A percentile compares a stretch with the other conserved stretches of the same genome.
Conservation (phyloP, 345 rosid species). For the Eucalyptus viminalis region DNA sequence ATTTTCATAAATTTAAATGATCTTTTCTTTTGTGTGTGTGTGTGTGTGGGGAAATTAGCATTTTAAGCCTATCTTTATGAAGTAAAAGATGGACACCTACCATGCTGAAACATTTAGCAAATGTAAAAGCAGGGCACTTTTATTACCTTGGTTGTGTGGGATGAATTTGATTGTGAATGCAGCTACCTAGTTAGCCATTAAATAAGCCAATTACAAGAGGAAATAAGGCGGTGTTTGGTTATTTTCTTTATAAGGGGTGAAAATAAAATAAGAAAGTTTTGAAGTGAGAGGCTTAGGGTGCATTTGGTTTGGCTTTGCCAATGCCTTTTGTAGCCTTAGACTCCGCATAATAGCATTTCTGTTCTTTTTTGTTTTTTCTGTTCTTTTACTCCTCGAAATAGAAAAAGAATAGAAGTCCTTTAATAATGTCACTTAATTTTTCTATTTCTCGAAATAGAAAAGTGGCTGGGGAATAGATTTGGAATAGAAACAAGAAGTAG, state of each 20-base stretch:
- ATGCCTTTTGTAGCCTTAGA: too few species aligned
- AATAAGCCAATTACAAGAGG: neutral
- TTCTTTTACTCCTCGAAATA: too few species aligned
- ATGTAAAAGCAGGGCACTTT: neutral
- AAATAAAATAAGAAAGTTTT: too few species aligned
- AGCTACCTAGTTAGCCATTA: neutral
- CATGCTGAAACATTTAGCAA: neutral
- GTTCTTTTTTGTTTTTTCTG: accelerated
- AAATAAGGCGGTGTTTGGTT: neutral
- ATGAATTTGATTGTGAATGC: too few species aligned
- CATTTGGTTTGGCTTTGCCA: too few species aligned
- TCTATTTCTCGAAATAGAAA: accelerated
- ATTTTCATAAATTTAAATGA: too few species aligned
- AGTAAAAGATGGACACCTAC: neutral
- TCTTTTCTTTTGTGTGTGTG: too few species aligned
- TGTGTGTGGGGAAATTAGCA: too few species aligned
- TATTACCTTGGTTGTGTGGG: neutral
- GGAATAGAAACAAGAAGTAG: accelerated
- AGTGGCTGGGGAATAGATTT: accelerated
- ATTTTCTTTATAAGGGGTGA: neutral
- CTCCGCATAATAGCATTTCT: too few species aligned
- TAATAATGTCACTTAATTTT: too few species aligned
- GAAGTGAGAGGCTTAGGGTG: neutral
- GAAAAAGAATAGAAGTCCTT: accelerated
- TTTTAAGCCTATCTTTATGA: too few species aligned